These are phyloP conservation scores for Botrytis galanthina DNA, from an alignment of 2,329 filamentous ascomycete genomes.

Conservation along the genomic window DNA sequence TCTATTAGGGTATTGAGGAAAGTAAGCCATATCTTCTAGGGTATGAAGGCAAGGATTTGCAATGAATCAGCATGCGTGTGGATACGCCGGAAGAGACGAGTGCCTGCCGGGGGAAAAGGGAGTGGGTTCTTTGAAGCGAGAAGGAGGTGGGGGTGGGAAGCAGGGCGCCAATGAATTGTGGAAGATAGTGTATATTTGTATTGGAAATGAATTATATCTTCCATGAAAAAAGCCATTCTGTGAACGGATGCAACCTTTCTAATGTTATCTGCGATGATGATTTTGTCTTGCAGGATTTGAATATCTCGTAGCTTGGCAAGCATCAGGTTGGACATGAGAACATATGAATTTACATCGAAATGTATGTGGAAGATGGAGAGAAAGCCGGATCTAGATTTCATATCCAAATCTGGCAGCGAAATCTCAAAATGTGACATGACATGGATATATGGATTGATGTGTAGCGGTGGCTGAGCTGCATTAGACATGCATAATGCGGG, in stretches of 20 bases:
- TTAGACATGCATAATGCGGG: not conserved
- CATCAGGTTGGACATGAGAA: not conserved
- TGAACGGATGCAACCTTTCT: not conserved
- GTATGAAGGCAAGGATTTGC: not conserved
- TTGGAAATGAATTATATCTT: not conserved
- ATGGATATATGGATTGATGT: not conserved
- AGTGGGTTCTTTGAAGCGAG: not conserved
- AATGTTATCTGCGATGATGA: not conserved
- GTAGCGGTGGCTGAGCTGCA: not conserved
- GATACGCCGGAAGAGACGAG: conserved; percentile 11
- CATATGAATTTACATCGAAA: not conserved
- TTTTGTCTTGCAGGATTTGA: not conserved
- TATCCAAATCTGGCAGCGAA: not conserved
- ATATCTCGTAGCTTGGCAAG: not conserved
- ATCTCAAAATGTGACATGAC: not conserved
- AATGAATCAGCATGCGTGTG: conserved; percentile 17
- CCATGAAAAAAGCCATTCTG: not conserved
- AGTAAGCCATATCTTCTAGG: not conserved
- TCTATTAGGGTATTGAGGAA: conserved; percentile 6
- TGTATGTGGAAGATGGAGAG: not conserved
- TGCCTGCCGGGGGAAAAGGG: not conserved
- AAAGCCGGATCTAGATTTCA: not conserved
- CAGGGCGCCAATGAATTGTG: not conserved
- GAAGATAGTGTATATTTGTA: conserved; percentile 6
- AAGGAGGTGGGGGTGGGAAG: not conserved